Evolutionary conservation across 345 rosid genomes (phyloP).

Genomic region (Salix exigua): DNA sequence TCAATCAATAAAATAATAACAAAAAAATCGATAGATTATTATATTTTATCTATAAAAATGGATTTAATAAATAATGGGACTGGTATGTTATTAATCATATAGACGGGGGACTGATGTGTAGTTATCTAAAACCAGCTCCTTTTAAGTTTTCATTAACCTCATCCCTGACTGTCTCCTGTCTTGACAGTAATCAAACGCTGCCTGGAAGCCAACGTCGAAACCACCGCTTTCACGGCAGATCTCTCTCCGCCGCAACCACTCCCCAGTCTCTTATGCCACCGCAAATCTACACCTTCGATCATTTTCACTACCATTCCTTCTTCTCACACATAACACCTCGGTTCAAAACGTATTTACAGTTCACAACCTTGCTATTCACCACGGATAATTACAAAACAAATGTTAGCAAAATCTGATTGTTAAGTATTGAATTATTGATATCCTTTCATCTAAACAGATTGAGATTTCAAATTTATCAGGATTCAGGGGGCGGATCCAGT

Average conservation of each 20-base stretch:
- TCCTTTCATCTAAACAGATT: background rate
- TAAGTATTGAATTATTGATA: background rate
- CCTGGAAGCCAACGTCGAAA: no score
- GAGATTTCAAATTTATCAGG: background rate
- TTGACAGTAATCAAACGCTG: no score
- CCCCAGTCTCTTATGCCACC: background rate
- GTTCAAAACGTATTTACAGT: constrained; percentile 19
- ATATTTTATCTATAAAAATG: background rate
- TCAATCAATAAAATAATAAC: no score
- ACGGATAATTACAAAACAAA: background rate
- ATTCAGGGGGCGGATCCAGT: background rate
- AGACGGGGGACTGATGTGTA: background rate
- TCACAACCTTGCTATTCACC: no score
- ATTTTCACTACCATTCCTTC: constrained; percentile 20
- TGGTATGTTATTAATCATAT: background rate
- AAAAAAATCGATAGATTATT: no score
- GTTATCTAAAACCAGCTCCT: background rate
- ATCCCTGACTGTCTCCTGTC: background rate
- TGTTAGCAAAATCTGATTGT: background rate
- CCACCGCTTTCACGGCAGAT: no score
- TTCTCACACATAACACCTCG: constrained; percentile 35
- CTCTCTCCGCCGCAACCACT: background rate
- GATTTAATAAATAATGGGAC: background rate
- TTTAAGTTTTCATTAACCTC: background rate
- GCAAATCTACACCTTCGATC: constrained; percentile 7